Evolutionary conservation across 306 rosid species (phyloP).

Genomic region (Crotalaria pallida): DNA sequence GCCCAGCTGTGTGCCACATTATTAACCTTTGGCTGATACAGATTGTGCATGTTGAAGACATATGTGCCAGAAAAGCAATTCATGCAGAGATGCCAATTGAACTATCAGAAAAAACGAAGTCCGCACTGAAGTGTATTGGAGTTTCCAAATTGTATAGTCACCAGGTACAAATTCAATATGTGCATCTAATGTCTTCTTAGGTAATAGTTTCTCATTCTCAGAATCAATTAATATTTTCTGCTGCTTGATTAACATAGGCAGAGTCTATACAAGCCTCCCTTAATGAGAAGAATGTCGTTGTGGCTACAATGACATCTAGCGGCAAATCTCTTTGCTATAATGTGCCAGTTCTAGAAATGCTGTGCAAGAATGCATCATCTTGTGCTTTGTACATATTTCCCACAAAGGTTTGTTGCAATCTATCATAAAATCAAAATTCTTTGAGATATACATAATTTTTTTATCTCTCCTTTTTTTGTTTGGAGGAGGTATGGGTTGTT

Average conservation of each 20-base stretch:
- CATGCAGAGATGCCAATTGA: conserved; percentile 49
- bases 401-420: conserved; percentile 64
- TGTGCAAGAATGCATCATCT: conserved; percentile 48
- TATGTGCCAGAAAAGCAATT: conserved; percentile 55
- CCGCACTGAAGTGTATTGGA: conserved; percentile 57
- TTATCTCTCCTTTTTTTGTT: neutral
- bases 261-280: conserved; percentile 76
- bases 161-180: conserved; percentile 54
- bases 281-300: conserved; percentile 66
- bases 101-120: conserved; percentile 55
- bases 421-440: conserved; percentile 16
- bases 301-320: conserved; percentile 94
- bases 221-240: conserved; percentile 17
- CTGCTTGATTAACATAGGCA: conserved; percentile 39
- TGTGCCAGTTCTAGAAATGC: conserved; percentile 67
- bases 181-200: conserved; percentile 12
- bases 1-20: conserved; percentile 18
- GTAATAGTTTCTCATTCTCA: conserved; percentile 1
- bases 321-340: conserved; percentile 97
- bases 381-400: conserved; percentile 90
- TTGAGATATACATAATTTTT: neutral
- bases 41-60: conserved; percentile 85
- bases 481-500: neutral
- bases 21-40: conserved; percentile 34
- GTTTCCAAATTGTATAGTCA: conserved; percentile 75